Percentiles rank a stretch among this genome's conserved stretches.
phyloP scores from a whole-genome alignment of 495 filamentous ascomycete genomes.

The Aspergillus bridgeri region DNA sequence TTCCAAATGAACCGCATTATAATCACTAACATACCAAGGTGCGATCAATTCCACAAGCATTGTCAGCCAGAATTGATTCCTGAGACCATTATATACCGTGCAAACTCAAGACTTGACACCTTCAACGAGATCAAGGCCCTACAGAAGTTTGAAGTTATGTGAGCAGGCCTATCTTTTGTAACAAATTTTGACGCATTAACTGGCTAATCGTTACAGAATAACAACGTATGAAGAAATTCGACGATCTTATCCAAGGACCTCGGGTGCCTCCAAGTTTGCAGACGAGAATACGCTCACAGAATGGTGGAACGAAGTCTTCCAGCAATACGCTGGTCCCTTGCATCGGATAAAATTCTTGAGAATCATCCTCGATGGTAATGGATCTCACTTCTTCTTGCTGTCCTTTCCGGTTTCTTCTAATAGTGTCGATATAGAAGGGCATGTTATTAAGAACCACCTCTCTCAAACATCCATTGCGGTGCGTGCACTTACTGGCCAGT shows the following conservation, averaged over 20 bases:
- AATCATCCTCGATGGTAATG: slow-evolving; percentile 56
- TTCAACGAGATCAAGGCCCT: slow-evolving; percentile 14
- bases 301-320: slow-evolving; percentile 34
- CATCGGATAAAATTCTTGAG: slow-evolving; percentile 51
- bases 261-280: slow-evolving; percentile 16
- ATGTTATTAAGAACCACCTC: slow-evolving; percentile 58
- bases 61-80: slow-evolving; percentile 13
- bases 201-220: slow-evolving; percentile 15
- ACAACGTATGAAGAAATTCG: slow-evolving; percentile 56
- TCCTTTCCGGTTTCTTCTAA: background rate
- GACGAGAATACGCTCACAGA: slow-evolving; percentile 24
- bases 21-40: slow-evolving; percentile 15
- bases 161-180: background rate
- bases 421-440: slow-evolving; percentile 33
- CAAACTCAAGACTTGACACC: slow-evolving; percentile 2
- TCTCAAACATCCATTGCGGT: slow-evolving; percentile 50
- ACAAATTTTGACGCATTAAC: background rate
- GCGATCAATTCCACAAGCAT: slow-evolving; percentile 38
- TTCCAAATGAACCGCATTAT: background rate
- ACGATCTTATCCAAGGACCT: slow-evolving; percentile 43
- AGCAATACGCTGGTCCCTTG: slow-evolving; percentile 36
- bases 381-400: background rate
- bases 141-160: slow-evolving; percentile 25
- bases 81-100: too few relatives aligned
- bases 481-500: slow-evolving; percentile 45